A percentile compares a stretch with the other conserved stretches of the same genome.
phyloP scores from a whole-genome alignment of 2,329 filamentous ascomycete species.

The Colletotrichum abscissum region DNA sequence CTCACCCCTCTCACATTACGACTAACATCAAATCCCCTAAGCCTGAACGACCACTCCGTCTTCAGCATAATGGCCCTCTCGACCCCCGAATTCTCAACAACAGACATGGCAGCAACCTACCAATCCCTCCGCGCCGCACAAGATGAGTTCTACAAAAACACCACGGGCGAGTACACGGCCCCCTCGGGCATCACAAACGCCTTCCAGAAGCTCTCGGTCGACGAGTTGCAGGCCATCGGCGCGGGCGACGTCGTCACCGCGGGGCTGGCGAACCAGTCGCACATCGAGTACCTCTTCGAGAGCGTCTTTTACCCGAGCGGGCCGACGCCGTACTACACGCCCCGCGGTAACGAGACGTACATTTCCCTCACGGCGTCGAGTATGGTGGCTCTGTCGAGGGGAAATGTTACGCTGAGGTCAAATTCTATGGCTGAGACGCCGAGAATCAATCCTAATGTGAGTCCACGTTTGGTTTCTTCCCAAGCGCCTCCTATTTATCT shows the following conservation, averaged over 20 bases:
- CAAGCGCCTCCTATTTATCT: neutral
- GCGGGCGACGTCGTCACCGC: conserved; percentile 37
- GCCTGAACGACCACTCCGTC: conserved; percentile 42
- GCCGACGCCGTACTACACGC: conserved; percentile 42
- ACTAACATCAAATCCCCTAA: conserved; percentile 5
- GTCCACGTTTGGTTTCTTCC: neutral
- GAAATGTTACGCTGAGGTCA: conserved; percentile 38
- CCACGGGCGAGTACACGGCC: conserved; percentile 39
- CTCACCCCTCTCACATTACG: neutral
- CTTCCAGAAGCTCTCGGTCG: conserved; percentile 39
- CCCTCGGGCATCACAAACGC: conserved; percentile 41
- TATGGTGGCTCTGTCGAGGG: conserved; percentile 40
- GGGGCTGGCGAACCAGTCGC: conserved; percentile 40
- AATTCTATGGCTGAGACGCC: conserved; percentile 40
- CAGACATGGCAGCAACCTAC: conserved; percentile 38
- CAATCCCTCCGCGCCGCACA: conserved; percentile 37
- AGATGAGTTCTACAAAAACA: conserved; percentile 39
- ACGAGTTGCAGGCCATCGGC: conserved; percentile 37
- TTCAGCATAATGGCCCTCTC: conserved; percentile 43
- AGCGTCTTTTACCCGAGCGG: conserved; percentile 42
- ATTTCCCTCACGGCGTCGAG: conserved; percentile 40
- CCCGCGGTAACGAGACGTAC: conserved; percentile 40
- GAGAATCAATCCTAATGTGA: conserved; percentile 40
- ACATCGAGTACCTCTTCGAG: conserved; percentile 43
- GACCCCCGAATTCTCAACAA: conserved; percentile 40